Base-by-base conservation (phyloP, 2,329 filamentous ascomycete genomes). In the Arachnomyces sp. region DNA sequence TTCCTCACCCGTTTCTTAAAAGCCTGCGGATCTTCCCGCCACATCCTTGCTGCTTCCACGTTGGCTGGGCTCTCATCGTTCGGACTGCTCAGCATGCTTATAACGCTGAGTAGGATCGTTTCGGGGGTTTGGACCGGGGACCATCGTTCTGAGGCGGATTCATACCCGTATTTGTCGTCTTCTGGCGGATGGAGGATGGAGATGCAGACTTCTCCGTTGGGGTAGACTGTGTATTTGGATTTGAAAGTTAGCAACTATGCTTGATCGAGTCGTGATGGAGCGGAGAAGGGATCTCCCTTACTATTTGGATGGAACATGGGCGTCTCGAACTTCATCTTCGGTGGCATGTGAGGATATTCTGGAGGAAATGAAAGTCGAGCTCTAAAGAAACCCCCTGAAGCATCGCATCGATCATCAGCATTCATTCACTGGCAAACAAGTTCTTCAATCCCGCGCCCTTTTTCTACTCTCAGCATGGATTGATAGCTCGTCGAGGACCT, bases 61-160 rank as follows among this genome's bases (percentile, higher is more conserved):
- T 98, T 96, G 36, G 92, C 92, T 0, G 92, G 87, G 53, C 84
- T 90, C 72, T 96, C 92, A 57, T 94, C 87, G 61, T 98, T 98
- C 36, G 92, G 92, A 56, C 84, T 84, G 48, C 86, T 82, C 49
- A 98, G 80, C 70, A 98, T 82, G 61, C 85, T 92, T 60, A 98
- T 93, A 28, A 94, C 89, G 54, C 81, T 88, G 25, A 98, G 67
- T 35, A 98, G 69, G 46, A 98, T 96, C 15, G 88, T 94, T 72
- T 95, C 90, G 39, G 90, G 89, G 9, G 84, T 89, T 65, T 96
- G 92, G 2, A 96, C 90, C 18, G 92, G 92, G 44, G 78, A 85
- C 92, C 92, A 98, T 45, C 92, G 80, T 73, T 98, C 92, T 21
- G 79, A 75, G 12, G 88, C 89, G 17, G 77, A 77, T 65, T 98